Conservation (phyloP, 768 basidiomycete species). For the Leccinum incarnatum region DNA sequence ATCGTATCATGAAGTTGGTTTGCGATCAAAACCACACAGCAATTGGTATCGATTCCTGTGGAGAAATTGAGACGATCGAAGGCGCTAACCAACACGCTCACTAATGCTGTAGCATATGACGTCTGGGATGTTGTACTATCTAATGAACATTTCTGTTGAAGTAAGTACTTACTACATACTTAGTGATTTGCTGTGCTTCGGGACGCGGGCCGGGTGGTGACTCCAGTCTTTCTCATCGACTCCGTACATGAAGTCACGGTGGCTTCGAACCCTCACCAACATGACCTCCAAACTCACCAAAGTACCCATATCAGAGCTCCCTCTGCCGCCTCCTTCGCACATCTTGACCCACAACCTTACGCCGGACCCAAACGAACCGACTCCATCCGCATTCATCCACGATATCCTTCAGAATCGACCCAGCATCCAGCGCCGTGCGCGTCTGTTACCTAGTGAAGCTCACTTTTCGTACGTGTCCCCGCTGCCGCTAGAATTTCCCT, state of each 20-base stretch:
- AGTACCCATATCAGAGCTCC: constrained; percentile 44
- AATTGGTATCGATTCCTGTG: not conserved
- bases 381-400: constrained; percentile 48
- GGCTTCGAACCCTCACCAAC: constrained; percentile 7
- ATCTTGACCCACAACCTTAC: constrained; percentile 47
- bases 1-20: not conserved
- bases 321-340: constrained; percentile 43
- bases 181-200: not conserved
- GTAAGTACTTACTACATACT: no score
- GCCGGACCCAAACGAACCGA: constrained; percentile 57
- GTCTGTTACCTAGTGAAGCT: constrained; percentile 51
- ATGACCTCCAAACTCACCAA: constrained; percentile 24
- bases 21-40: not conserved
- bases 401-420: constrained; percentile 50
- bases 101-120: not conserved
- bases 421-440: constrained; percentile 67
- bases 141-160: not conserved
- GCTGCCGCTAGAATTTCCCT: constrained; percentile 81
- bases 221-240: not conserved
- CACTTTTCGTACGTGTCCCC: constrained; percentile 87
- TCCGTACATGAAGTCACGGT: not conserved
- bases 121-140: not conserved
- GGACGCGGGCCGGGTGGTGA: not conserved
- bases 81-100: not conserved
- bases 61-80: not conserved